Conservation (phyloP, 164 flowering plant species). For the Annona cherimola region DNA sequence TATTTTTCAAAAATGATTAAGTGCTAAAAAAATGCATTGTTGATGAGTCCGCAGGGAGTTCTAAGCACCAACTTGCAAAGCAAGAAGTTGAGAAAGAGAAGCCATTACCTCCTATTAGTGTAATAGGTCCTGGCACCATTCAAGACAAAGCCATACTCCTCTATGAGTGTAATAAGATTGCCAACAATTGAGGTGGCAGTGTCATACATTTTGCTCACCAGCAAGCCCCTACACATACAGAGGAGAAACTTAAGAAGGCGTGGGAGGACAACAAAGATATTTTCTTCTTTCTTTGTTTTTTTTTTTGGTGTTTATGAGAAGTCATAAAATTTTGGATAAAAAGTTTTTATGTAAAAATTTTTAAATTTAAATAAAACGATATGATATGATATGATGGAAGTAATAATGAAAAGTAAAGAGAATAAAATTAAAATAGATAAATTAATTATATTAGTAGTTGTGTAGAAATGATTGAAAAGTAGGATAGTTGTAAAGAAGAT, state of each 20-base stretch:
- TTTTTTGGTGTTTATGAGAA: too few species aligned
- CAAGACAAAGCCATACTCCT: conserved; percentile 63
- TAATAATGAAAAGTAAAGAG: too few species aligned
- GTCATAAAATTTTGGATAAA: too few species aligned
- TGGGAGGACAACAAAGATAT: neutral
- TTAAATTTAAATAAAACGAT: too few species aligned
- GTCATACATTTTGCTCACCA: conserved; percentile 78
- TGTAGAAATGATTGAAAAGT: too few species aligned
- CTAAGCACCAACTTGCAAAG: neutral
- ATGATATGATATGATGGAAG: too few species aligned
- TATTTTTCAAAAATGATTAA: neutral
- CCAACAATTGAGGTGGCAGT: conserved; percentile 76
- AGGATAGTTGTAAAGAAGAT: too few species aligned
- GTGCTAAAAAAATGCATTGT: too few species aligned
- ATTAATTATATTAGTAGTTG: too few species aligned
- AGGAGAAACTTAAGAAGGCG: neutral
- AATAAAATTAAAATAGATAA: too few species aligned
- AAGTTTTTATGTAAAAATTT: too few species aligned
- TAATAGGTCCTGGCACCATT: conserved; percentile 90
- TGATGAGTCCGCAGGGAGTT: neutral
- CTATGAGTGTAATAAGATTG: conserved; percentile 64
- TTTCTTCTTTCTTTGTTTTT: too few species aligned
- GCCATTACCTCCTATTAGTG: conserved; percentile 70
- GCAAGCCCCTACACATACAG: conserved; percentile 63
- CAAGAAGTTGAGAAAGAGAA: neutral